These are phyloP conservation scores for Paraphoma chrysanthemicola DNA, from an alignment of 2,329 filamentous ascomycete species.

Conservation along the genomic window DNA sequence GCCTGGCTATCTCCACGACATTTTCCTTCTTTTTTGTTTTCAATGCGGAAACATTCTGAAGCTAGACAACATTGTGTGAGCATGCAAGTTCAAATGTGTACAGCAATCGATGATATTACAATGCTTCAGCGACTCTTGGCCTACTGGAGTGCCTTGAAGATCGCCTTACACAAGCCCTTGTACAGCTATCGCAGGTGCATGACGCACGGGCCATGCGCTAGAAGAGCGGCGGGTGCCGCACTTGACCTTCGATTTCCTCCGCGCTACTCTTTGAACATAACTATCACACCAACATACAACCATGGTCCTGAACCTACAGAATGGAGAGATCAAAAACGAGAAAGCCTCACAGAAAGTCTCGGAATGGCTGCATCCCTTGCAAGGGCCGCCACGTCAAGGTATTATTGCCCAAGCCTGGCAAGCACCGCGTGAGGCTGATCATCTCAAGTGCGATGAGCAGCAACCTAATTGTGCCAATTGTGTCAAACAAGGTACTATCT, in stretches of 20 bases:
- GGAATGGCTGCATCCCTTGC: slow-evolving; percentile 39
- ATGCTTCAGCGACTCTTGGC: no score
- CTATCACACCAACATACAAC: background rate
- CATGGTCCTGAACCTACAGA: background rate
- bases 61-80: no score
- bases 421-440: slow-evolving; percentile 11
- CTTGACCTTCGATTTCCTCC: no score
- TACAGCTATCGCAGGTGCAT: background rate
- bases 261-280: background rate
- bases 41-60: no score
- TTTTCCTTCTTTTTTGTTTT: no score
- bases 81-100: no score
- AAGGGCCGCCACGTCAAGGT: slow-evolving; percentile 41
- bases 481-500: slow-evolving; percentile 36
- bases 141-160: no score
- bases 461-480: slow-evolving; percentile 40
- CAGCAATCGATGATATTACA: no score
- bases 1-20: no score
- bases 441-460: slow-evolving; percentile 38
- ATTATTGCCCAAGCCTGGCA: slow-evolving; percentile 1
- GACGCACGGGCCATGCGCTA: background rate
- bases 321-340: slow-evolving; percentile 36
- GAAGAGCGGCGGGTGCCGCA: no score
- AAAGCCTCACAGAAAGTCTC: slow-evolving; percentile 38
- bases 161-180: no score